Base-by-base conservation (phyloP, 306 rosid species). In the Cucurbita ficifolia region DNA sequence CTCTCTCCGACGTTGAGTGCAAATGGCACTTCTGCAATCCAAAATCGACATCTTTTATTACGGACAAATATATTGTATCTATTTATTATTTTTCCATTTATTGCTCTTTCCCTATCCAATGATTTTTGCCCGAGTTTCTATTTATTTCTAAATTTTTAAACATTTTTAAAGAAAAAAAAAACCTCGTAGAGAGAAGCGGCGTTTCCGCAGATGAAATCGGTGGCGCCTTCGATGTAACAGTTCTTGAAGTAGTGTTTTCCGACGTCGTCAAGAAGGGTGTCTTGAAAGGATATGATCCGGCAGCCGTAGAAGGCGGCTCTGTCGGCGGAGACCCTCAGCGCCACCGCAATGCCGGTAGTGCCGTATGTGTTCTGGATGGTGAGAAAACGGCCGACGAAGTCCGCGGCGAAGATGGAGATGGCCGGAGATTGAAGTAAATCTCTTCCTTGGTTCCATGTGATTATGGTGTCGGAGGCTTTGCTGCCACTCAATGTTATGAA, bases 191-290 rank as follows among this genome's bases (percentile, higher is more conserved):
- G 63, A 22, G 82, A 82, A 49, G 73, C 39, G 24, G 68, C 78
- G 3, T 53, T 75, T 4, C 82, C 85, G 16, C 64, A 82, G 1
- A 82, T 76, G 61, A 72, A 82, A 76, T 82, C 85, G 17, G 65
- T 53, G 19, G 72, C 85, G 38, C 85, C 85, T 64, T 82, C 69
- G 0, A 82, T 82, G 49, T 78, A 82, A 17, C 80, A 82, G 8
- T 75, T 78, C 3, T 61, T 57, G 76, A 62, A 82, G 53, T 78
- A 82, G 42, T 78, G 85, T 14, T 33, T 48, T 6, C 85, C 85
- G 0, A 4, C 0, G 7, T 75, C 82, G 10, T 82, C 82, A 5
- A 71, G 48, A 5, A 78, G 75, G 0, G 82, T 78, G 13, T 82
- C 85, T 24, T 78, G 85, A 12, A 63, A 63, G 11, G 80, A 65